Evolutionary conservation across 345 rosid genomes (phyloP).

Genomic region (Moricandia moricandioides): DNA sequence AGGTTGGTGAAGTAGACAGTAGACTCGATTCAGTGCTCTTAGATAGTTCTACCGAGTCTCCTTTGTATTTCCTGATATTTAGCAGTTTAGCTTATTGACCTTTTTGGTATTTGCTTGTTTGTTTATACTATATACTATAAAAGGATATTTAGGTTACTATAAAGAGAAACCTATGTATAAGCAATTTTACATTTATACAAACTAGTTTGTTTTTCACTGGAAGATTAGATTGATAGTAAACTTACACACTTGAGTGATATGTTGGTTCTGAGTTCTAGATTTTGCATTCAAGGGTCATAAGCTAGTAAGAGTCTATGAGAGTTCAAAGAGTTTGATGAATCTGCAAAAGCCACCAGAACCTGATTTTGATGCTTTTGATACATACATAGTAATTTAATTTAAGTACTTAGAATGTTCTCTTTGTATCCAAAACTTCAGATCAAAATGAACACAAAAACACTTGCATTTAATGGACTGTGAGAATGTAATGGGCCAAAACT

Average conservation of each 20-base stretch:
- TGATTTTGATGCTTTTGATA: too few relatives aligned
- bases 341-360: conserved; percentile 64
- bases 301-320: neutral
- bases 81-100: neutral
- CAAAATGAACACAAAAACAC: neutral
- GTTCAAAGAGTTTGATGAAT: conserved; percentile 36
- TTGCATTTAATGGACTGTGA: neutral
- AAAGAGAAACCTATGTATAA: neutral
- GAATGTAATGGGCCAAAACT: conserved; percentile 7
- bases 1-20: conserved; percentile 1
- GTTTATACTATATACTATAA: neutral
- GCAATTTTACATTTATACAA: neutral
- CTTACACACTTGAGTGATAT: too few relatives aligned
- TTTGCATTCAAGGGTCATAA: conserved; percentile 50
- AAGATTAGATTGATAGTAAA: neutral
- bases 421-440: neutral
- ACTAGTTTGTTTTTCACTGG: neutral
- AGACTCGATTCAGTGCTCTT: conserved; percentile 4
- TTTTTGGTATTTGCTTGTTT: neutral
- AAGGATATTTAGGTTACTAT: neutral
- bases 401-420: neutral
- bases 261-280: conserved; percentile 31
- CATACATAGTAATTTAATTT: too few relatives aligned
- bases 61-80: neutral
- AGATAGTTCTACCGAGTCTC: neutral